Base-by-base conservation (phyloP, 768 basidiomycete species). In the Leucocoprinus birnbaumii region DNA sequence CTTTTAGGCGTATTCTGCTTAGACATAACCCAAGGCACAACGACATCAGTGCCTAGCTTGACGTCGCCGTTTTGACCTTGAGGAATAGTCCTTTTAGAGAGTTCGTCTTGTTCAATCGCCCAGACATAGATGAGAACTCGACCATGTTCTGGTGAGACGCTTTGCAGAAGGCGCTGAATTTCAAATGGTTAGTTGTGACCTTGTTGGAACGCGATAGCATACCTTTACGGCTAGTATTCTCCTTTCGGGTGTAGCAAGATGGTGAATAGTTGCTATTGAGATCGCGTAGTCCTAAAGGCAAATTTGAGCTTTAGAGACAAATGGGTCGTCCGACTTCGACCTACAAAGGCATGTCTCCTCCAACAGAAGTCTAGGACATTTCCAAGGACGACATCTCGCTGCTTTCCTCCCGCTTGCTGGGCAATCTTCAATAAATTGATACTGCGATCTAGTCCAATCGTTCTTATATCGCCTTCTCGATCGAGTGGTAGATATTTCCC, bases 241-340 rank as follows among this genome's bases (percentile, higher is more conserved):
- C 31, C 97, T 81, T 53, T 80, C 78, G 9, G 79, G 77, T 0
- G 94, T 96, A 2, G 94, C 85, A 4, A 99, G 78, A 69, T 99
- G 97, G 64, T 99, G 97, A 44, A 98, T 91, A 2, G 96, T 98
- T 24, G 97, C 97, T 59, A 99, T 95, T 3, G 95, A 97, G 47
- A 99, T 94, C 2, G 90, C 90, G 63, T 93, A 97, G 73, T 98
- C 94, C 95, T 98, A 61, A n/a, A n/a, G n/a, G n/a, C n/a, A n/a
- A n/a, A n/a, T n/a, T n/a, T n/a, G n/a, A 16, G 37, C 10, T 38
- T 41, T 31, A 59, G 35, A 45, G 18, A 51, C 34, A 11, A 21
- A 41, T 38, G 37, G 16, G 4, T 42, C n/a, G 7, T 25, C 38
- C 8, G 14, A 42, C 43, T 21, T 24, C 1, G n/a, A 62, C 68